Evolutionary conservation across 202 grass and related monocot species (phyloP), one percentile per base, ranked within the genome.

Genomic region (Musa balbisiana): DNA sequence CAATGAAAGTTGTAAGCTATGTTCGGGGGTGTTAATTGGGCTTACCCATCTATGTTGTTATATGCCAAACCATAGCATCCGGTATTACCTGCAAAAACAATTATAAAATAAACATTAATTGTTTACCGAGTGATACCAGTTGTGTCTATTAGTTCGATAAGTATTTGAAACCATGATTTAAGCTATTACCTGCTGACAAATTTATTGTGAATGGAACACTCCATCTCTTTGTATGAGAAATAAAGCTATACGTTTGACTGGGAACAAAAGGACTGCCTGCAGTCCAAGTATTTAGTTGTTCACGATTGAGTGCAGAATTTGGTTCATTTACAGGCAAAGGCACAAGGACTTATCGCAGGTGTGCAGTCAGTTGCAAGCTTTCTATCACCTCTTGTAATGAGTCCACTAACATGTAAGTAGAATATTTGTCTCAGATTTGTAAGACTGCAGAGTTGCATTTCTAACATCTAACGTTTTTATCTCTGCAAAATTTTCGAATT

Each of bases 311-410:
- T 43, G 33, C 4, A 5, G 33, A 43, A 8, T 43, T 43, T 3
- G 33, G 33, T 43, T 43, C 33, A 1, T 43, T 80, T 51, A 55
- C 69, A 96, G 93, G 93, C 83, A 52, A 96, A 91, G 77, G 90
- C 84, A 19, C 87, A 96, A 70, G 93, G 87, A 58, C 83, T 91
- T 68, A 87, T 85, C 75, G 76, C 73, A 53, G 89, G 85, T 29
- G 68, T 92, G 60, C 79, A 88, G n/a, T 89, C 87, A 25, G 43
- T 84, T 49, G 90, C 87, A 53, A 68, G 84, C 60, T 77, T 96
- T 53, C 72, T 96, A 64, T 87, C 90, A 15, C 93, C 93, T 80
- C 60, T 92, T 73, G 81, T 90, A 25, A 92, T 96, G 82, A 96
- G 80, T 51, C 93, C 93, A 29, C 67, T 92, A 49, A 92, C 90